Percentiles rank a stretch among this genome's conserved stretches.
These are phyloP conservation scores for Hygrocybe punicea DNA, from an alignment of 768 basidiomycete species.

Conservation along the genomic window DNA sequence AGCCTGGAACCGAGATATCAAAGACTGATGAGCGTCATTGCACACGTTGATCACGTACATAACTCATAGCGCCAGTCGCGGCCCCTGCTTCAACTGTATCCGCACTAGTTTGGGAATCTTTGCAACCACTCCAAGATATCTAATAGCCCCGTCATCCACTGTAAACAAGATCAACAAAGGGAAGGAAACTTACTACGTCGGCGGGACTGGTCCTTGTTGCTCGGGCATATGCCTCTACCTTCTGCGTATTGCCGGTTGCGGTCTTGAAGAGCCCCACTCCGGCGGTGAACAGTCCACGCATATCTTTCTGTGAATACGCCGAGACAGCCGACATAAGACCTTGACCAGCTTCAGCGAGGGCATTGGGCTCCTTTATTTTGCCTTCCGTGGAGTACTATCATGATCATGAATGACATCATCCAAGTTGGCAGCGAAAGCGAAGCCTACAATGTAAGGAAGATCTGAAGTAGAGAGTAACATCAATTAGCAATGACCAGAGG, in stretches of 20 bases:
- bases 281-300: constrained; percentile 71
- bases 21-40: background rate
- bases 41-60: constrained; percentile 40
- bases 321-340: constrained; percentile 75
- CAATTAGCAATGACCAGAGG: background rate
- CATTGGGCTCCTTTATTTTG: constrained; percentile 90
- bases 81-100: constrained; percentile 64
- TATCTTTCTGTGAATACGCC: constrained; percentile 76
- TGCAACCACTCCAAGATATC: constrained; percentile 87
- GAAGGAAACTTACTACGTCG: constrained; percentile 64
- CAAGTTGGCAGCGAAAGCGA: background rate
- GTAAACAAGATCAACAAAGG: background rate
- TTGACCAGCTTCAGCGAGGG: constrained; percentile 82
- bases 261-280: constrained; percentile 73
- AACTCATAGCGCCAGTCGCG: constrained; percentile 79
- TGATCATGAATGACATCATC: background rate
- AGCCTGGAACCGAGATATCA: constrained; percentile 34
- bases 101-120: constrained; percentile 79
- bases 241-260: constrained; percentile 61
- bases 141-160: constrained; percentile 23
- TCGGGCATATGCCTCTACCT: constrained; percentile 59
- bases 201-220: constrained; percentile 74
- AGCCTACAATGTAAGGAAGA: constrained; percentile 61
- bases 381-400: constrained; percentile 89
- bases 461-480: constrained; percentile 44